A percentile compares a stretch with the other conserved stretches of the same genome.
phyloP scores from a whole-genome alignment of 2,329 filamentous ascomycete genomes.

The Penicillium sp. region DNA sequence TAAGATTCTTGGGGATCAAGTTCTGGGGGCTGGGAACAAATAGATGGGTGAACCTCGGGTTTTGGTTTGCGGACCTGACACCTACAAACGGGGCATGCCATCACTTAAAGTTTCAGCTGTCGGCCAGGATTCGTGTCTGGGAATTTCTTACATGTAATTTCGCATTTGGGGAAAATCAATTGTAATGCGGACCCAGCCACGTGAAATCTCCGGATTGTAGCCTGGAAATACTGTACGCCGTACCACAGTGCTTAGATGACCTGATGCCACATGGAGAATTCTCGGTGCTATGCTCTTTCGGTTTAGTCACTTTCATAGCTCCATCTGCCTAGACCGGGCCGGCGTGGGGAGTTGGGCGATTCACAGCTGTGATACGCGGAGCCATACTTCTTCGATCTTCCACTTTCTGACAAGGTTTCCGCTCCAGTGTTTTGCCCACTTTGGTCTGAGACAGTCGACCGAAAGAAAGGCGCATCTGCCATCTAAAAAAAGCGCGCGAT shows the following conservation, averaged over 20 bases:
- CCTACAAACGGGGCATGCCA: background rate
- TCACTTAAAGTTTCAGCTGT: conserved; percentile 1
- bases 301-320: background rate
- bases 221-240: no score
- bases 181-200: conserved; percentile 12
- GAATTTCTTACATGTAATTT: background rate
- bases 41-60: background rate
- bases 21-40: background rate
- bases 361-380: conserved; percentile 17
- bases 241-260: conserved; percentile 12
- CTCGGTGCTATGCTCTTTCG: conserved; percentile 13
- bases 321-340: background rate
- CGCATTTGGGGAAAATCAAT: background rate
- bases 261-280: conserved; percentile 15
- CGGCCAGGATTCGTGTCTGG: background rate
- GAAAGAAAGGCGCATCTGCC: background rate
- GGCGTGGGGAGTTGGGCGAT: background rate
- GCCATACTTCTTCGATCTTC: conserved; percentile 4
- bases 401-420: background rate
- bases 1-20: background rate
- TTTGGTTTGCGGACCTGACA: background rate
- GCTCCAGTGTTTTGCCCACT: background rate
- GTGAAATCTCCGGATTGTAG: conserved; percentile 16
- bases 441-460: background rate
- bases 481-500: no score